phyloP scores from a whole-genome alignment of 768 basidiomycete species.

The Kwoniella pini region DNA sequence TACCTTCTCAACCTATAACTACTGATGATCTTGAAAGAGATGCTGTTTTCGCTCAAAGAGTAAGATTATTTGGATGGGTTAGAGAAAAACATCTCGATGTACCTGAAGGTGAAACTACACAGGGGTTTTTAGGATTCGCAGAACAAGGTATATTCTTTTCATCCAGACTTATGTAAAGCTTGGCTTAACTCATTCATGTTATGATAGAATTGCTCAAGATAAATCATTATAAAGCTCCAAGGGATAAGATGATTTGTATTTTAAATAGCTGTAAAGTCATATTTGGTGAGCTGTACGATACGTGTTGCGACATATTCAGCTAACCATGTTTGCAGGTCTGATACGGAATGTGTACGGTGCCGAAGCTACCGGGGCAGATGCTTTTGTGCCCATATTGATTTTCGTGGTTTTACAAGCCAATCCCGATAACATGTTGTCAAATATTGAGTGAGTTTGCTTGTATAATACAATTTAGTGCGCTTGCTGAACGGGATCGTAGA shows the following conservation, averaged over 20 bases:
- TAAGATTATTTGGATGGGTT: conserved; percentile 87
- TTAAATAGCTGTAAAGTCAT: conserved; percentile 99
- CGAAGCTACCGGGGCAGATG: conserved; percentile 72
- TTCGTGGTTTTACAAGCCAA: conserved; percentile 93
- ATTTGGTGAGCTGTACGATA: conserved; percentile 68
- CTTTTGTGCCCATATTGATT: conserved; percentile 91
- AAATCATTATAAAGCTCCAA: conserved; percentile 97
- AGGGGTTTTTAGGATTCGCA: conserved; percentile 68
- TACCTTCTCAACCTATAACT: conserved; percentile 71
- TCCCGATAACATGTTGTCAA: conserved; percentile 87
- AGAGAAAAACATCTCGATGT: conserved; percentile 86
- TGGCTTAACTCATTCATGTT: neutral
- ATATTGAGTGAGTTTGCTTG: conserved; percentile 80
- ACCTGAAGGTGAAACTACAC: conserved; percentile 62
- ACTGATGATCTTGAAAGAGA: conserved; percentile 97
- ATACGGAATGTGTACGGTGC: conserved; percentile 75
- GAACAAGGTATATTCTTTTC: conserved; percentile 44
- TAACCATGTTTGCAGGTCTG: conserved; percentile 62
- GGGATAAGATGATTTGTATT: conserved; percentile 97
- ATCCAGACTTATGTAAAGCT: neutral
- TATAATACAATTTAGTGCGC: neutral
- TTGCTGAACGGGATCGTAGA: conserved; percentile 55
- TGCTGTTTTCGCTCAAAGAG: conserved; percentile 83
- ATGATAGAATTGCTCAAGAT: conserved; percentile 84
- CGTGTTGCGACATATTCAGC: conserved; percentile 1